These are phyloP conservation scores for Endoconidiophora polonica DNA, from an alignment of 2,329 filamentous ascomycete genomes.

Conservation along the genomic window DNA sequence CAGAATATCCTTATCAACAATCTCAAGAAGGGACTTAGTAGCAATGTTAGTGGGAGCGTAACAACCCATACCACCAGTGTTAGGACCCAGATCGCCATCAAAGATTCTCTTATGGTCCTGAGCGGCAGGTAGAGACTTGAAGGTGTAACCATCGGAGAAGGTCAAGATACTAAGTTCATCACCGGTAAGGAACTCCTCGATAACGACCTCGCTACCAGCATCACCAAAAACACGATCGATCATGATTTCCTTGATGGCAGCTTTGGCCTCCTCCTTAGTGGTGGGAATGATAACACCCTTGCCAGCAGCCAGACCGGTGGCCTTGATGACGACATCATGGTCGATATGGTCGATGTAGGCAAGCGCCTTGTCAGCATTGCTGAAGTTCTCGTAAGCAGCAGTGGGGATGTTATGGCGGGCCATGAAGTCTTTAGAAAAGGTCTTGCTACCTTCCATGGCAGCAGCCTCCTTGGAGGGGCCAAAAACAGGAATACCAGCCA, in stretches of 20 bases:
- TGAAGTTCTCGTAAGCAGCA: slow-evolving; percentile 79
- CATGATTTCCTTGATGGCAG: slow-evolving; percentile 81
- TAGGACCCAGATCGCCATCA: slow-evolving; percentile 78
- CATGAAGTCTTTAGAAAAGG: slow-evolving; percentile 98
- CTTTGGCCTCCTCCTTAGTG: slow-evolving; percentile 65
- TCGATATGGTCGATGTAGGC: slow-evolving; percentile 55
- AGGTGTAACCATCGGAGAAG: slow-evolving; percentile 77
- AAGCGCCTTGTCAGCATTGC: slow-evolving; percentile 53
- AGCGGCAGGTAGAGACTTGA: slow-evolving; percentile 70
- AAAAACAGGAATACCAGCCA: slow-evolving; percentile 61
- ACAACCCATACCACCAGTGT: slow-evolving; percentile 95
- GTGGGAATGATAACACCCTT: slow-evolving; percentile 88
- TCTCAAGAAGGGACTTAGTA: slow-evolving; percentile 55
- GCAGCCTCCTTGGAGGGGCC: slow-evolving; percentile 75
- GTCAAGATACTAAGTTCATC: slow-evolving; percentile 85
- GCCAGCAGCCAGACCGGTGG: slow-evolving; percentile 75
- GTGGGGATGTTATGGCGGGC: slow-evolving; percentile 77
- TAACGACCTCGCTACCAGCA: slow-evolving; percentile 80
- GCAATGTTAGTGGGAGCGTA: slow-evolving; percentile 81
- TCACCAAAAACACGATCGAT: slow-evolving; percentile 68
- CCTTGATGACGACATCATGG: slow-evolving; percentile 82
- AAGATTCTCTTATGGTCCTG: slow-evolving; percentile 95
- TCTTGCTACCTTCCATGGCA: slow-evolving; percentile 88
- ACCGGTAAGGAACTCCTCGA: slow-evolving; percentile 83
- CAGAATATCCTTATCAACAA: slow-evolving; percentile 68